Conservation (phyloP, 352 stramenopile genomes). For the Globisporangium paddicum region DNA sequence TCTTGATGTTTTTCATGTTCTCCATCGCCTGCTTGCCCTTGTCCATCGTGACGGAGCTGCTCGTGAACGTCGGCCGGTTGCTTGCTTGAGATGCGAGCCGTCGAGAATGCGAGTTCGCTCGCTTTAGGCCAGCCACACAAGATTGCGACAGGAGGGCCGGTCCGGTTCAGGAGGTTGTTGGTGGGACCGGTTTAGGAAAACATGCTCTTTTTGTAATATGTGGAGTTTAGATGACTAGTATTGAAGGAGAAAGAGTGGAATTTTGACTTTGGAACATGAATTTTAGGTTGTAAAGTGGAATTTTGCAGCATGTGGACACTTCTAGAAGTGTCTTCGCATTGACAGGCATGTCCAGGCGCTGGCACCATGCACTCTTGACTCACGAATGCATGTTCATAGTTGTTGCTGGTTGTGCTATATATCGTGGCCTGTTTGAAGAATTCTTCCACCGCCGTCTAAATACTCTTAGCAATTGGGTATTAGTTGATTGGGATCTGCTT, state of each 20-base stretch:
- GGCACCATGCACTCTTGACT: no score
- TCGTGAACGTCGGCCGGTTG: no score
- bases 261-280: background rate
- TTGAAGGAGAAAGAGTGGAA: background rate
- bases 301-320: background rate
- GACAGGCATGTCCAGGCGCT: no score
- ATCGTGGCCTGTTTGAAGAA: no score
- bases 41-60: conserved; percentile 42
- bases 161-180: conserved; percentile 1
- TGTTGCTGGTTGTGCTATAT: no score
- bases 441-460: no score
- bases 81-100: conserved; percentile 10
- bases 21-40: conserved; percentile 85
- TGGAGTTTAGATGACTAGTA: background rate
- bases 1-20: conserved; percentile 89
- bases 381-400: no score
- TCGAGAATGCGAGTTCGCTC: conserved; percentile 17
- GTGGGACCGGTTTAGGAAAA: background rate
- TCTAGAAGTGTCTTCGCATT: background rate
- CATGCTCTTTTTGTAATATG: background rate
- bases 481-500: no score
- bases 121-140: conserved; percentile 23
- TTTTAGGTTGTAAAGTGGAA: background rate
- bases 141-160: conserved; percentile 6
- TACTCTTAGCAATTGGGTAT: no score